Evolutionary conservation across 1,284 basidiomycete species (phyloP), one percentile per base, ranked within the genome.

Genomic region (Bondarzewia mesenterica): DNA sequence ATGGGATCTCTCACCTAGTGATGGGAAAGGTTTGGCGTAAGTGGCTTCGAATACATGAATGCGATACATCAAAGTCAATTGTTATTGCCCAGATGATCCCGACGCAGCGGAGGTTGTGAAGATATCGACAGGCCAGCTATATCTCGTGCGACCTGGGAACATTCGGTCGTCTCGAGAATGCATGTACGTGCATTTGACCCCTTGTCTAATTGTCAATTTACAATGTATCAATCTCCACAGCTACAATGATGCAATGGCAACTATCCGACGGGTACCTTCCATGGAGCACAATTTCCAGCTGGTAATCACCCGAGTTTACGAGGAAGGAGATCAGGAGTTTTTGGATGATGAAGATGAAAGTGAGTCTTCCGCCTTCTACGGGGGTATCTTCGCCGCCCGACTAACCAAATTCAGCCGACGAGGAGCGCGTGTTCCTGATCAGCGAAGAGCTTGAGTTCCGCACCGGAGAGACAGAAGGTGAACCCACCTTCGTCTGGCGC

Each of bases 271-370:
- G 70, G 78, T 85, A 42, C 77, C 85, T 15, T 79, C 87, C 0
- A 67, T 90, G 47, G 90, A 93, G 48, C 87, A 86, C 69, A 85
- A 95, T 61, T 99, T 95, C 63, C 89, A 98, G 67, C 79, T 99
- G n/a, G 94, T 97, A 7, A 82, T 97, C 48, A 96, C 93, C 12
- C 78, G 93, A 53, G 93, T 95, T 0, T 97, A 90, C 61, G 92
- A 96, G 57, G 93, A 97, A 53, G 94, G 93, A 8, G 94, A 97
- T 62, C 90, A 96, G 63, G 89, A 94, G 59, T 67, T 96, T 26
- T 71, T 97, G 12, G 93, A 95, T 56, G 93, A 97, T 58, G 93
- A 96, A 64, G 92, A 93, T 38, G 95, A 98, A 70, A 91, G 91
- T 93, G 63, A 29, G 27, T 18, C 37, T 36, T 29, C 42, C 36